Base-by-base conservation (phyloP, 148 eudicot species). In the Cornus suecica region DNA sequence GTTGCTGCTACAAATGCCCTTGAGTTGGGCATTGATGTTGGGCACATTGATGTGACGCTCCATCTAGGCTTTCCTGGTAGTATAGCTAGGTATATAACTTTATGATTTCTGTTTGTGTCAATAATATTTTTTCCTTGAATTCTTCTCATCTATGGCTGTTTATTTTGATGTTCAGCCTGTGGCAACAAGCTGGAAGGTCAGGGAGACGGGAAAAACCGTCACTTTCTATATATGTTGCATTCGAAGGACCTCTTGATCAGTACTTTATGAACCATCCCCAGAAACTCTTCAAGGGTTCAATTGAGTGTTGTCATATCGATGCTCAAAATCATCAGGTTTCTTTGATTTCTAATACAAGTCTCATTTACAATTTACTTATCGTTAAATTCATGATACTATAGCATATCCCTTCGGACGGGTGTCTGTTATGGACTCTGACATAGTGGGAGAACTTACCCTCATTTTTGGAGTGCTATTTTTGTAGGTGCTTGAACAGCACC, bases 101-200 rank as follows among this genome's bases (percentile, higher is more conserved):
- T 23, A 1, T 29, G 11, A n/a, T 76, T 69, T 60, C 58, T 71
- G 58, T 74, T 77, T 78, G n/a, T 67, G 65, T 80, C 52, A 56
- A 30, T n/a, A 54, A 23, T 60, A 51, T 42, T 14, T 66, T 54
- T 52, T 31, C 45, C 18, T 72, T 68, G 22, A 5, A 11, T 28
- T 76, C 31, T 80, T 76, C 48, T 70, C 25, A 67, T 28, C 68
- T 25, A 65, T 74, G 80, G 24, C 37, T 30, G 26, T 45, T 66
- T 69, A 4, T 64, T 77, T 75, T 31, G 24, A 71, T 64, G 37
- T 78, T 37, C 79, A 95, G 99, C 78, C 80, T 95, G 34, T 89
- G 99, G 99, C 99, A 95, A 80, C 99, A 95, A 87, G 99, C 97
- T 82, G 99, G 99, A 76, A 87, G 99, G 84, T 88, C 99, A 72